Base-by-base conservation (phyloP, 352 stramenopile species). In the Phytophthora citrophthora region DNA sequence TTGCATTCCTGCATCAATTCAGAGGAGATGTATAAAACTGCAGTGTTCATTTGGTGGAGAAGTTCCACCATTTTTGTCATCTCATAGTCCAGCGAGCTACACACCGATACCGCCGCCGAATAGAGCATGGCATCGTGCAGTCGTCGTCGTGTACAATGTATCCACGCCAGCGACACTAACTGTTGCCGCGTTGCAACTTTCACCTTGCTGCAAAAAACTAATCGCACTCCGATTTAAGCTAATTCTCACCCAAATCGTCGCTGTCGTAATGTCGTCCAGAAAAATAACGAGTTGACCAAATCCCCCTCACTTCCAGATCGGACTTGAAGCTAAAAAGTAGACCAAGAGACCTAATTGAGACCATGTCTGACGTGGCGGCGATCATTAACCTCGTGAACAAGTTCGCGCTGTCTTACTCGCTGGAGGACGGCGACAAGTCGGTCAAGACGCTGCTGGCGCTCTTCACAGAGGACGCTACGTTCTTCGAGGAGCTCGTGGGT, bases 371-470 rank as follows among this genome's bases (percentile, higher is more conserved):
- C 47, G 73, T 89, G 57, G 74, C 73, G 24, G 75, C 86, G 15
- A 90, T 95, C 62, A 81, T 92, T 55, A 95, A 93, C 79, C 77
- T 95, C 64, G 79, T 95, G 34, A 95, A 95, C 78, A 77, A 69
- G 52, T 95, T 93, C 55, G 86, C 86, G 64, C 73, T 86, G 23
- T 68, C 78, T 45, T 95, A 91, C 70, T 91, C 84, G 73, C 75
- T 93, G 16, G 82, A 93, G 68, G 77, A 91, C 60, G 74, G 68
- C n/a, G 81, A 91, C 34, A 77, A 79, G 67, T 92, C 81, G 18
- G 68, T 87, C 41, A 79, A 89, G 70, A 64, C 80, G 51, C 68
- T 95, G 10, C 64, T 95, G 54, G 65, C 67, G 48, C 77, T 91
- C 53, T 95, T 95, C 69, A 75, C 76, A 29, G 75, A 85, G 26